Base-by-base conservation (phyloP, 306 rosid species). In the Casuarina glauca region DNA sequence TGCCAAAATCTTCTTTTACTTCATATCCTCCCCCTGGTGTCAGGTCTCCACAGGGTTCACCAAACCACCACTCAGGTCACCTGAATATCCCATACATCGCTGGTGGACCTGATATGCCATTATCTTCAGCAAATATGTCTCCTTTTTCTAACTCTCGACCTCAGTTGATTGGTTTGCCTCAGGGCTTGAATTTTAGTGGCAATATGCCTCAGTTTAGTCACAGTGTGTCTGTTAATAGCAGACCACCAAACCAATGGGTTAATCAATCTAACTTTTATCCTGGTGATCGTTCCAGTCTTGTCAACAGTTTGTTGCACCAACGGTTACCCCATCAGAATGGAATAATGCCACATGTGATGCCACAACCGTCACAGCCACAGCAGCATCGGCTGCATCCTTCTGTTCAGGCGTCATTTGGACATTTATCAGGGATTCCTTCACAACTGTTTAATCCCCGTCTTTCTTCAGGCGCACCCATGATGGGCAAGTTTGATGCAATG, bases 401-500 rank as follows among this genome's bases (percentile, higher is more conserved):
- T 63, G 82, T 67, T 68, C 93, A 80, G 81, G 88, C 84, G 48
- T 79, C 93, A 48, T 78, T 76, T n/a, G 90, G 81, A 61, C 86
- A 88, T 75, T 55, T 86, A 73, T 49, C 87, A 0, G 90, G 86
- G 54, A 82, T 89, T 78, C 93, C 82, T 53, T 60, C 93, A 43
- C 93, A 85, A 71, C 55, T 78, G 39, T 77, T 78, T 49, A 91
- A 87, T 63, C 82, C 88, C 36, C 88, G 86, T 84, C 81, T 84
- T 72, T 83, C 97, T 49, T 71, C 84, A 60, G 93, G 96, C 75
- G 86, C 87, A 17, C 92, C 97, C 72, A 50, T 83, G 85, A 69
- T 86, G 86, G 84, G 80, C 84, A 89, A 89, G 82, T 92, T 83
- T 77, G 98, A 94, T 41, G 92, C 88, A 79, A 84, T 91, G 93